phyloP scores from a whole-genome alignment of 2,329 filamentous ascomycete species.

The Colletotrichum shisoi region DNA sequence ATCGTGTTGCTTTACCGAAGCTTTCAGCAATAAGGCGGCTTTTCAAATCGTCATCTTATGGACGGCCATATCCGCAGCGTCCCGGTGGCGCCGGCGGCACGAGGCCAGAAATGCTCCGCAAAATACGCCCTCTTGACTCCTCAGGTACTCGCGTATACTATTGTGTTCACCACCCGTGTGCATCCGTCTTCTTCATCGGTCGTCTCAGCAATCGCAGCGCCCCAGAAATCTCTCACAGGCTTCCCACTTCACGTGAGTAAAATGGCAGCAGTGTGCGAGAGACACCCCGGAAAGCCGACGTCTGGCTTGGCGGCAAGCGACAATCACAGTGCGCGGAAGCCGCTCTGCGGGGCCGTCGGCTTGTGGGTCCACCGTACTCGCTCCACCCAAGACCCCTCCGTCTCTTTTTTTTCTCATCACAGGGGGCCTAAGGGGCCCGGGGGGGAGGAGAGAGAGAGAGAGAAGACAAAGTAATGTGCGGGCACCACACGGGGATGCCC shows the following conservation, averaged over 20 bases:
- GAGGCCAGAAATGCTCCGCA: background rate
- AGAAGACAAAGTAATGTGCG: background rate
- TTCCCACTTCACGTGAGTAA: slow-evolving; percentile 36
- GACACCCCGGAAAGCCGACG: slow-evolving; percentile 28
- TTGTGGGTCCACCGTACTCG: background rate
- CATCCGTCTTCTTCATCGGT: slow-evolving; percentile 1
- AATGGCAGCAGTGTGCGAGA: slow-evolving; percentile 1
- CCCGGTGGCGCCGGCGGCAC: background rate
- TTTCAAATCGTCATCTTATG: background rate
- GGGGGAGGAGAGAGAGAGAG: background rate
- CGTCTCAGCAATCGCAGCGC: slow-evolving; percentile 6
- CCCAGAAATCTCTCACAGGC: slow-evolving; percentile 28
- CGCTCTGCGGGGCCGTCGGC: slow-evolving; percentile 34
- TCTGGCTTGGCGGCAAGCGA: slow-evolving; percentile 28
- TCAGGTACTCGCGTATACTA: no score
- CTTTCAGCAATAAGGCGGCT: background rate
- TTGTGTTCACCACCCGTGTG: background rate
- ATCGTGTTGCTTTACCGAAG: no score
- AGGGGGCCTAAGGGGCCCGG: no score
- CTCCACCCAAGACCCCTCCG: slow-evolving; percentile 10
- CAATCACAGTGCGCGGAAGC: slow-evolving; percentile 39
- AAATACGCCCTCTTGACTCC: background rate
- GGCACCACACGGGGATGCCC: slow-evolving; percentile 28
- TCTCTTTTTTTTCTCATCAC: background rate
- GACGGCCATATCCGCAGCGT: slow-evolving; percentile 11